Base-by-base conservation (phyloP, 2,329 filamentous ascomycete genomes). In the Sclerotinia nivalis region DNA sequence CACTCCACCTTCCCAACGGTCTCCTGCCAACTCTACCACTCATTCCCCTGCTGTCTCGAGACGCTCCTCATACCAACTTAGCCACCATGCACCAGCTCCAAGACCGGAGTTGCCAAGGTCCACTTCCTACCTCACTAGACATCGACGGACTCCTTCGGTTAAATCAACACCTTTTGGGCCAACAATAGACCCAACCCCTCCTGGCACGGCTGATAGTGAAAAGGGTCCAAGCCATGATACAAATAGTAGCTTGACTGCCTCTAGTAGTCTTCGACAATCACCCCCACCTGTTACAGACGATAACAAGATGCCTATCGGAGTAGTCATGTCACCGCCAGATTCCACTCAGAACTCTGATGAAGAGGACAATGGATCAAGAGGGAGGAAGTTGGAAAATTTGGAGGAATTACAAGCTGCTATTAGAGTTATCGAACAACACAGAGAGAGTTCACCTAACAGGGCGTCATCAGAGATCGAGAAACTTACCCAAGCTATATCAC, bases 261-360 rank as follows among this genome's bases (percentile, higher is more conserved):
- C 84, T 78, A 84, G 84, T 79, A 92, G 88, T 81, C 83, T 96
- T 72, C 88, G 92, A 76, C 92, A 94, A 80, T 96, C 93, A 61
- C 93, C 93, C 22, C 90, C 92, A n/a, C 92, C 93, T 25, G 81
- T 93, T 73, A 92, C 89, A 73, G 89, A 93, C 81, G 86, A 83
- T 37, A 80, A 88, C 71, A 83, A 87, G 73, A 96, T 97, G 80
- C 93, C 93, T 55, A 88, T 88, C 72, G 93, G 93, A 72, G 93
- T 93, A 73, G 88, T 97, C 75, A 92, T 97, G 71, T 97, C 95
- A 0, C 95, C 95, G 49, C 95, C 95, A 13, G 95, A 97, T 76
- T 97, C 94, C 47, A 86, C 87, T 9, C 86, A 87, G 52, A 91
- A 90, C 74, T 94, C 90, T 37, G 94, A 97, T 78, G 93, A 97